These are phyloP conservation scores for Cunninghamia lanceolata DNA, from an alignment of 75 land plant genomes.

Conservation along the genomic window DNA sequence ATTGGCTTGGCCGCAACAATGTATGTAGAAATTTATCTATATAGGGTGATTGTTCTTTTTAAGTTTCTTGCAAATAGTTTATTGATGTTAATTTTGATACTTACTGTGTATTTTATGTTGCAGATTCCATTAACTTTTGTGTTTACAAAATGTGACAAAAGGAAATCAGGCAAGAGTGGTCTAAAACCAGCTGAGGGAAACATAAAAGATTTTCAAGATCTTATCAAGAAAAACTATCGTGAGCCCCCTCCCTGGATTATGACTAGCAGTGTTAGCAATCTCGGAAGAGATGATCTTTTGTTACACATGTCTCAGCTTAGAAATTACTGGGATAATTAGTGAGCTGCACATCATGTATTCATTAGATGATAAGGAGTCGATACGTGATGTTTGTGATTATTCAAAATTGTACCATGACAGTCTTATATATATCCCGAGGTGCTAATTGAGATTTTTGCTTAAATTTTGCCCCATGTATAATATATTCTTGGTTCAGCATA, in stretches of 20 bases:
- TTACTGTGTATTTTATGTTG: background rate
- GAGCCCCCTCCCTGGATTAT: slow-evolving; percentile 81
- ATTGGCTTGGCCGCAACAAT: slow-evolving; percentile 85
- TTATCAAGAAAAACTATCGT: slow-evolving; percentile 36
- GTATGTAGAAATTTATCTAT: slow-evolving; percentile 26
- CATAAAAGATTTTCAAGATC: slow-evolving; percentile 48
- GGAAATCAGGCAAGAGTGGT: slow-evolving; percentile 53
- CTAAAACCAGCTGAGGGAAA: slow-evolving; percentile 55
- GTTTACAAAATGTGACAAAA: slow-evolving; percentile 88
- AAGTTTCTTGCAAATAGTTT: background rate
- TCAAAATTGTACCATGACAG: background rate
- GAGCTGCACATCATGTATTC: too few species aligned
- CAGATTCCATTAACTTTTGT: slow-evolving; percentile 82
- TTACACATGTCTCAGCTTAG: slow-evolving; percentile 75
- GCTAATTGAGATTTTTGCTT: background rate
- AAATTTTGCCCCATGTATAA: background rate
- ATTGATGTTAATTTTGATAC: background rate
- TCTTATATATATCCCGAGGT: background rate
- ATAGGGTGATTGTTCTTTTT: background rate
- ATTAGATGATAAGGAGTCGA: background rate
- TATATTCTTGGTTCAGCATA: background rate
- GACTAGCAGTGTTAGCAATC: slow-evolving; percentile 75
- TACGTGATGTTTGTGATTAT: background rate
- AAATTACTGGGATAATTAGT: slow-evolving; percentile 71
- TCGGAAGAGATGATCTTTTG: slow-evolving; percentile 81